Evolutionary conservation across 2,329 filamentous ascomycete genomes (phyloP).

Genomic region (Exophiala lecanii-corni): DNA sequence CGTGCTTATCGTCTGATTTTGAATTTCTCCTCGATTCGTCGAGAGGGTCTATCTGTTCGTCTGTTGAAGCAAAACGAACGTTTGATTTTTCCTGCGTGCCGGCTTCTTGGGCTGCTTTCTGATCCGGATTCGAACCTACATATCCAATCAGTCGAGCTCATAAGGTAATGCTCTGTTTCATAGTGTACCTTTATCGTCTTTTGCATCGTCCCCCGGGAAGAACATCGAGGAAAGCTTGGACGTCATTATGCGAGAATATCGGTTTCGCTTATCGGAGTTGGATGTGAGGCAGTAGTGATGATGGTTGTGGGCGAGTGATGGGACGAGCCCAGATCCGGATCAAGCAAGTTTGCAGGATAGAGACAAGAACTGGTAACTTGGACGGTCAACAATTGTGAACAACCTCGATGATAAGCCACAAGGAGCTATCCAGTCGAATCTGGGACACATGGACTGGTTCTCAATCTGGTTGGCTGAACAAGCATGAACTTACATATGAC

Average conservation of each 20-base stretch:
- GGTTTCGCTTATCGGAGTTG: too few relatives aligned
- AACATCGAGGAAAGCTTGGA: conserved; percentile 26
- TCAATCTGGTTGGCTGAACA: too few relatives aligned
- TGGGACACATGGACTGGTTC: too few relatives aligned
- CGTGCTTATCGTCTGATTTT: conserved; percentile 19
- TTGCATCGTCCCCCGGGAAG: conserved; percentile 23
- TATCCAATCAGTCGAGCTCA: not conserved
- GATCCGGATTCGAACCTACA: conserved; percentile 21
- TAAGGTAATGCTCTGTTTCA: not conserved
- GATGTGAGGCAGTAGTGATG: too few relatives aligned
- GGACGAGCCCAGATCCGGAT: too few relatives aligned
- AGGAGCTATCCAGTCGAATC: too few relatives aligned
- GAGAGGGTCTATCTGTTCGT: conserved; percentile 62
- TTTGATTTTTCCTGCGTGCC: conserved; percentile 33
- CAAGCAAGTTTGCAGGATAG: too few relatives aligned
- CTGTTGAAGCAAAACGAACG: conserved; percentile 68
- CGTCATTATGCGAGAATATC: conserved; percentile 17
- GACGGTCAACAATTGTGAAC: too few relatives aligned
- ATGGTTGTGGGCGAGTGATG: too few relatives aligned
- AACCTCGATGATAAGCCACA: too few relatives aligned
- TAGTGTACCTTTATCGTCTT: conserved; percentile 17
- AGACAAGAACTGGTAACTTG: too few relatives aligned
- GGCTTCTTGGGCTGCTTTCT: conserved; percentile 29
- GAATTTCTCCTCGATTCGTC: conserved; percentile 12
- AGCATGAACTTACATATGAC: conserved; percentile 3